Percentiles rank a stretch among this genome's conserved stretches.
Conservation (phyloP, 1,139 yeast genomes). For the Scheffersomyces illinoinensis region DNA sequence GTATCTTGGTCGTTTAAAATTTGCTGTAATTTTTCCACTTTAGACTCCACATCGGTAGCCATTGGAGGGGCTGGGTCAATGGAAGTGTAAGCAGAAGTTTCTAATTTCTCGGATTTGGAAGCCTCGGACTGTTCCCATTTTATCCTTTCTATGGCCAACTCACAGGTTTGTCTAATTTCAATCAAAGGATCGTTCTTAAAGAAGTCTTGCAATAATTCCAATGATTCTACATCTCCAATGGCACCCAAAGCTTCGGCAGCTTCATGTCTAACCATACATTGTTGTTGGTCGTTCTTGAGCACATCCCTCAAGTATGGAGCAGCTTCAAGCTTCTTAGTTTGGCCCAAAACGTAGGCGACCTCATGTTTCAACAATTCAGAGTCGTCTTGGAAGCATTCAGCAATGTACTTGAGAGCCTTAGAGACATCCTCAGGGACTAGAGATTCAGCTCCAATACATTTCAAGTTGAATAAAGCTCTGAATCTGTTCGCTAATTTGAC, state of each 20-base stretch:
- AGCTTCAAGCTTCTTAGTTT: slow-evolving; percentile 80
- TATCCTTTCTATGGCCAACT: slow-evolving; percentile 92
- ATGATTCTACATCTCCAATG: slow-evolving; percentile 78
- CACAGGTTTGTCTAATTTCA: slow-evolving; percentile 96
- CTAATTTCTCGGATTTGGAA: slow-evolving; percentile 65
- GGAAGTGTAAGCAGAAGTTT: slow-evolving; percentile 75
- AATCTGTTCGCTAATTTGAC: slow-evolving; percentile 81
- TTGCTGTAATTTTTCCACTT: slow-evolving; percentile 62
- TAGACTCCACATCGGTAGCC: slow-evolving; percentile 57
- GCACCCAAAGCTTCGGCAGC: slow-evolving; percentile 99
- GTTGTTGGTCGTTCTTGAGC: slow-evolving; percentile 65
- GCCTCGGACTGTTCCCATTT: slow-evolving; percentile 82
- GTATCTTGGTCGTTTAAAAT: slow-evolving; percentile 74
- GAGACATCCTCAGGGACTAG: slow-evolving; percentile 49
- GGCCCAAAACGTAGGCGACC: slow-evolving; percentile 98
- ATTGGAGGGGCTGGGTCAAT: slow-evolving; percentile 99
- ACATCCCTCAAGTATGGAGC: slow-evolving; percentile 77
- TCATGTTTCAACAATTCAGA: slow-evolving; percentile 97
- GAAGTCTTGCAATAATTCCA: slow-evolving; percentile 65
- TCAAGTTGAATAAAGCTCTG: slow-evolving; percentile 89
- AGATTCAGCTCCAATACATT: slow-evolving; percentile 67
- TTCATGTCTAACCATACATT: slow-evolving; percentile 97
- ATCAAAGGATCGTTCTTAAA: slow-evolving; percentile 71
- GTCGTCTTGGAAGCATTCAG: slow-evolving; percentile 74
- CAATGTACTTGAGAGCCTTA: slow-evolving; percentile 79